Percentiles rank a stretch among this genome's conserved stretches.
phyloP scores from a whole-genome alignment of 2,329 filamentous ascomycete genomes.

The Rasamsonia emersonii region DNA sequence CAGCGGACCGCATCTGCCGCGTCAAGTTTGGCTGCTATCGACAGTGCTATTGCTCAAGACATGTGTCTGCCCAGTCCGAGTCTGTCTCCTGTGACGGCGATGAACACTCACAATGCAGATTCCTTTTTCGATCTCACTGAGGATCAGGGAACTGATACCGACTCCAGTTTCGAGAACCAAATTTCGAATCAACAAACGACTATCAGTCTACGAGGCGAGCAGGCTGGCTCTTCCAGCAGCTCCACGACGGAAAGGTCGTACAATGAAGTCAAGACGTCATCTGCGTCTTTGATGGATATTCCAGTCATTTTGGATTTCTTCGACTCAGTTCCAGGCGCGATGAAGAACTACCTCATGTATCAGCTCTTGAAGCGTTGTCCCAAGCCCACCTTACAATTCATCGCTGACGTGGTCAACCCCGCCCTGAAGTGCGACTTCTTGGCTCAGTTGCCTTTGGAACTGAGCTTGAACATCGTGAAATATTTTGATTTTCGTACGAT shows the following conservation, averaged over 20 bases:
- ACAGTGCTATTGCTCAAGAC: slow-evolving; percentile 69
- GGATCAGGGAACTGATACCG: slow-evolving; percentile 32
- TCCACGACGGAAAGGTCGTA: slow-evolving; percentile 8
- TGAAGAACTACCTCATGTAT: slow-evolving; percentile 96
- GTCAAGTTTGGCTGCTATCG: slow-evolving; percentile 44
- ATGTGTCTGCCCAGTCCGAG: slow-evolving; percentile 91
- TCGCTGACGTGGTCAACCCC: slow-evolving; percentile 86
- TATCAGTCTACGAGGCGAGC: slow-evolving; percentile 13
- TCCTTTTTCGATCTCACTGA: slow-evolving; percentile 35
- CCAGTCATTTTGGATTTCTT: slow-evolving; percentile 81
- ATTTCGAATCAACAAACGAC: slow-evolving; percentile 17
- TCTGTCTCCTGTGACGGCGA: slow-evolving; percentile 79
- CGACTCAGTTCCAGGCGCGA: slow-evolving; percentile 78
- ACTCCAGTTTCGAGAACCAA: slow-evolving; percentile 34
- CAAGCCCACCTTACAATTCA: slow-evolving; percentile 77
- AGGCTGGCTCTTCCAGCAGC: slow-evolving; percentile 5
- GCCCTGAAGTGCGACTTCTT: slow-evolving; percentile 92
- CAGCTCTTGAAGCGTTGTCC: slow-evolving; percentile 83
- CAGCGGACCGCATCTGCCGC: slow-evolving; percentile 13
- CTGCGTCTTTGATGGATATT: slow-evolving; percentile 60
- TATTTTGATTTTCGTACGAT: slow-evolving; percentile 81
- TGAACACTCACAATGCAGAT: slow-evolving; percentile 45
- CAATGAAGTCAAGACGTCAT: slow-evolving; percentile 18
- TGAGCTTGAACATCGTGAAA: slow-evolving; percentile 77
- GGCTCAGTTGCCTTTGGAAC: slow-evolving; percentile 70